phyloP scores from a whole-genome alignment of 345 rosid species.

The Angophora floribunda region DNA sequence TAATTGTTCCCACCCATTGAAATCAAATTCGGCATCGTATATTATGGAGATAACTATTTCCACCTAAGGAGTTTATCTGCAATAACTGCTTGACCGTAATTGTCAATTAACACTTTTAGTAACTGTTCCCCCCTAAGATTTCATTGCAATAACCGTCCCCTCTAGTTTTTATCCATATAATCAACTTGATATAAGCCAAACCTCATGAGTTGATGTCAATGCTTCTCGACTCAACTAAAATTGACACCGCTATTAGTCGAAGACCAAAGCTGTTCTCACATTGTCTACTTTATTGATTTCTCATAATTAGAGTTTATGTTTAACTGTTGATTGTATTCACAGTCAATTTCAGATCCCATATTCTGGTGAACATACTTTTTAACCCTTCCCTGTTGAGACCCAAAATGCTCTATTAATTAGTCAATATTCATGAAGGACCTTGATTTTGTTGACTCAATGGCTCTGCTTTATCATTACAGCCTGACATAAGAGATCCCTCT shows the following conservation, averaged over 20 bases:
- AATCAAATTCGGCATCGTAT: background rate
- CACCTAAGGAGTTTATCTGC: background rate
- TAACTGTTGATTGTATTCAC: background rate
- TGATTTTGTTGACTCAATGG: background rate
- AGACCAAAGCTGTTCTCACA: background rate
- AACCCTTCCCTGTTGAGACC: background rate
- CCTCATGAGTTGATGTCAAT: background rate
- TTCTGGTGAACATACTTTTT: background rate
- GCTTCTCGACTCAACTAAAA: background rate
- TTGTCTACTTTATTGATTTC: background rate
- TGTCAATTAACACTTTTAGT: too few species aligned
- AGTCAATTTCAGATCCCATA: background rate
- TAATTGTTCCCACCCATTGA: background rate
- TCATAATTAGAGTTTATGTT: too few species aligned
- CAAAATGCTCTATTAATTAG: background rate
- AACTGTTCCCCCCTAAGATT: background rate
- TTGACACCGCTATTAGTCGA: background rate
- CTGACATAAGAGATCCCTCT: background rate
- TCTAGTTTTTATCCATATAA: background rate
- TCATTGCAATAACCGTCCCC: background rate
- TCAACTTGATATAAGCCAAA: background rate
- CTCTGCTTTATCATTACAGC: background rate
- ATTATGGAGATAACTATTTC: background rate
- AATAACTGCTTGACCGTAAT: too few species aligned
- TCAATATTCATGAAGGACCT: background rate